Evolutionary conservation across 768 basidiomycete genomes (phyloP).

Genomic region (Collybia mongolica): DNA sequence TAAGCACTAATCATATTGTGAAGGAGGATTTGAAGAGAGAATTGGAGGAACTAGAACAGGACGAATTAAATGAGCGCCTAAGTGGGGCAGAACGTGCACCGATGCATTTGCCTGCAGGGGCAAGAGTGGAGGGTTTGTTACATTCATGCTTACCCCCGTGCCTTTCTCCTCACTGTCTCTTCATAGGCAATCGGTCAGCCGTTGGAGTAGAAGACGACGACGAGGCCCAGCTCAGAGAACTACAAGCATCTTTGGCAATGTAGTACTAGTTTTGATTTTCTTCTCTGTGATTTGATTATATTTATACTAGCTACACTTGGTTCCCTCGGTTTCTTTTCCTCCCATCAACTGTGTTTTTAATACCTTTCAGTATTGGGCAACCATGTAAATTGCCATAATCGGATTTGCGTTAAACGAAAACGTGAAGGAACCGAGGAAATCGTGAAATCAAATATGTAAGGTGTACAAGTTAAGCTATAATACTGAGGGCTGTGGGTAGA

Average conservation of each 20-base stretch:
- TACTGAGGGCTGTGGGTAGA: slow-evolving; percentile 16
- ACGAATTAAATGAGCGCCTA: slow-evolving; percentile 81
- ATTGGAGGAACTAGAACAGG: slow-evolving; percentile 85
- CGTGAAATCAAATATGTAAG: slow-evolving; percentile 1
- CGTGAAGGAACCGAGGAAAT: neutral
- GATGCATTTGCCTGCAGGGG: slow-evolving; percentile 71
- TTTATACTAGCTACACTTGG: neutral
- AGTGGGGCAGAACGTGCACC: slow-evolving; percentile 89
- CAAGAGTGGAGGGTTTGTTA: slow-evolving; percentile 51
- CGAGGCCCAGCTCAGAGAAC: slow-evolving; percentile 81
- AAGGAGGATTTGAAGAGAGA: slow-evolving; percentile 81
- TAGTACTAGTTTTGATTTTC: slow-evolving; percentile 29
- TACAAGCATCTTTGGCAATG: slow-evolving; percentile 89
- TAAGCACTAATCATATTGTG: slow-evolving; percentile 6
- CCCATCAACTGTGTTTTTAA: slow-evolving; percentile 16
- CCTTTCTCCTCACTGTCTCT: slow-evolving; percentile 2
- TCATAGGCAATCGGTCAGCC: slow-evolving; percentile 29
- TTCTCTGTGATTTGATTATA: slow-evolving; percentile 17
- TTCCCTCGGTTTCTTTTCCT: slow-evolving; percentile 17
- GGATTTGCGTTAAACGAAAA: neutral
- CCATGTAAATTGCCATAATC: slow-evolving; percentile 9
- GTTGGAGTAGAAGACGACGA: slow-evolving; percentile 83
- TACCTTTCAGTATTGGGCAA: slow-evolving; percentile 13
- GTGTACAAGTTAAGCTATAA: slow-evolving; percentile 27
- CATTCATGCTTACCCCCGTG: neutral